phyloP scores from a whole-genome alignment of 768 basidiomycete species.

The Mrakia hoshinonis region DNA sequence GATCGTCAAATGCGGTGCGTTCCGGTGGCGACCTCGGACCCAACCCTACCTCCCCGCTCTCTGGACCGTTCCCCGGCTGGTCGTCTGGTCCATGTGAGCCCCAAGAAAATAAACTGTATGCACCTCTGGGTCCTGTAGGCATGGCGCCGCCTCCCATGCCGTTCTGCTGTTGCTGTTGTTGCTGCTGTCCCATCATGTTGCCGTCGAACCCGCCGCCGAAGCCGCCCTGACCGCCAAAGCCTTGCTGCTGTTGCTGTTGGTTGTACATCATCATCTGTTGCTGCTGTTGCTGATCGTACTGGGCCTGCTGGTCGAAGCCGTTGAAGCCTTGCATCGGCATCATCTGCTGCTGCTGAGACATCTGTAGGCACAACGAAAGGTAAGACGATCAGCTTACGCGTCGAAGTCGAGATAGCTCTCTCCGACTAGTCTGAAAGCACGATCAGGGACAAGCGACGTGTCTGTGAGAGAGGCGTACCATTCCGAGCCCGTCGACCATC shows the following conservation, averaged over 20 bases:
- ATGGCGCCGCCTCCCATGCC: slow-evolving; percentile 6
- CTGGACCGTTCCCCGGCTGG: neutral
- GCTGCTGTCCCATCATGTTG: neutral
- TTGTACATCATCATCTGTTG: slow-evolving; percentile 9
- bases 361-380: neutral
- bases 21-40: neutral
- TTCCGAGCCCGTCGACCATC: slow-evolving; percentile 14
- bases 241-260: slow-evolving; percentile 16
- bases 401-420: neutral
- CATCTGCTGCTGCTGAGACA: slow-evolving; percentile 19
- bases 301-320: slow-evolving; percentile 13
- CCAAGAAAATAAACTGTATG: slow-evolving; percentile 4
- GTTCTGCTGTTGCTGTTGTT: neutral
- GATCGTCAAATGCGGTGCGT: neutral
- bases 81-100: too few species aligned
- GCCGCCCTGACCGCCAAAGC: neutral
- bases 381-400: neutral
- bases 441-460: neutral
- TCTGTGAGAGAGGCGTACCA: slow-evolving; percentile 5
- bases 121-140: slow-evolving; percentile 24
- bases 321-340: neutral
- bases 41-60: neutral
- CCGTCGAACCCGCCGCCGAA: neutral
- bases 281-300: slow-evolving; percentile 11
- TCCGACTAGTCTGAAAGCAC: too few species aligned